Evolutionary conservation across 169 alveolate species (phyloP), one percentile per base, ranked within the genome.

Genomic region (Babesia bigemina): DNA sequence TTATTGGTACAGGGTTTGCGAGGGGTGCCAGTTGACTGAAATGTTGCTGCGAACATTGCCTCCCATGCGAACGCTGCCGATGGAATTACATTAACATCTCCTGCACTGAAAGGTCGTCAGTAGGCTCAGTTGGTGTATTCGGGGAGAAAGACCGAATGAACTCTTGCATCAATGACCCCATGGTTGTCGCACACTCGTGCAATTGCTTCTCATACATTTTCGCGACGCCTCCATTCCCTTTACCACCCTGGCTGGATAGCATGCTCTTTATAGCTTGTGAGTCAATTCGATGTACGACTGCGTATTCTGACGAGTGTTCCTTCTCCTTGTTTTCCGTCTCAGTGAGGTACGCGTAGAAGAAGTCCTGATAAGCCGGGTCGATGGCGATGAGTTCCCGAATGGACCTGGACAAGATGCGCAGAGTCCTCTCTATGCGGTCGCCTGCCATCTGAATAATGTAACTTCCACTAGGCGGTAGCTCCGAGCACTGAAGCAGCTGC

Each of bases 321-420:
- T 4, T 29, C 0, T 58, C 73, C 42, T 58, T 24, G n/a, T 4
- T 44, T 29, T 63, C 24, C 61, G 17, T 16, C 1, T 79, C 67
- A 42, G 28, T 45, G 47, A 79, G 55, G 70, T 79, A 79, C 47
- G 47, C 72, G 53, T 61, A 49, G 60, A 79, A 70, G 57, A 72
- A 79, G 24, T 59, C 73, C 33, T 47, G 56, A 48, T 79, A 79
- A 12, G 22, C 42, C 22, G 17, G 14, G 55, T 79, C 70, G 24
- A 63, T 16, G 12, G 44, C 58, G 12, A 63, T 21, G 6, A 79
- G 58, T 63, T 62, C 78, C 13, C 62, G 39, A 45, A 70, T 61
- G 19, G 70, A 47, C 56, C 4, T 71, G 33, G 71, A 21, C 19
- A 79, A 62, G 42, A 79, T 45, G 16, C 52, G 58, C 22, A 42